These are phyloP conservation scores for Linnemannia exigua DNA, from an alignment of 192 early-diverging fungal genomes.

Conservation along the genomic window DNA sequence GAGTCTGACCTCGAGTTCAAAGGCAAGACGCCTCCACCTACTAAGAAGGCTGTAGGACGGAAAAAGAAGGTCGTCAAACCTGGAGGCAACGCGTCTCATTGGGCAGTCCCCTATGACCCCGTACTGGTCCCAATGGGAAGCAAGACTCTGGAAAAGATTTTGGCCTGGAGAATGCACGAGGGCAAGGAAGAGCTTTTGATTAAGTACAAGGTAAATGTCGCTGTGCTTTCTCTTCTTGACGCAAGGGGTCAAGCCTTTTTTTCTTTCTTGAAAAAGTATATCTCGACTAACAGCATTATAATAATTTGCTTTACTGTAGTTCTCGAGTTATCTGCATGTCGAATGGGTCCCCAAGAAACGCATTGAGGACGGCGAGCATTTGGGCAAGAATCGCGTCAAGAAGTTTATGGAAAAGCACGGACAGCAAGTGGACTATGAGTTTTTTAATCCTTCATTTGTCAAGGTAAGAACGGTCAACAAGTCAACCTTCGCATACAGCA, in stretches of 20 bases:
- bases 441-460: slow-evolving; percentile 76
- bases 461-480: slow-evolving; percentile 57
- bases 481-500: neutral
- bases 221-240: neutral
- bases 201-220: slow-evolving; percentile 80
- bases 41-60: slow-evolving; percentile 37
- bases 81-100: slow-evolving; percentile 46
- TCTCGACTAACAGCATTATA: neutral
- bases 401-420: slow-evolving; percentile 80
- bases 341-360: slow-evolving; percentile 76
- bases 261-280: neutral
- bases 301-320: slow-evolving; percentile 44
- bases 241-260: neutral
- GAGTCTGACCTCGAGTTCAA: slow-evolving; percentile 51
- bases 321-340: slow-evolving; percentile 79
- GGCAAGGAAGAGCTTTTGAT: slow-evolving; percentile 76
- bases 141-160: slow-evolving; percentile 66
- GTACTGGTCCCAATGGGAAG: slow-evolving; percentile 69
- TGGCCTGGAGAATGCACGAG: slow-evolving; percentile 63
- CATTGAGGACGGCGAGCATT: slow-evolving; percentile 64
- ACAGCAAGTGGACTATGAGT: slow-evolving; percentile 65
- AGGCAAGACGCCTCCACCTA: slow-evolving; percentile 51
- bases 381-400: slow-evolving; percentile 78
- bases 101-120: slow-evolving; percentile 61
- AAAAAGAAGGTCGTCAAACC: slow-evolving; percentile 49